Conservation (phyloP, 441 rosid species). For the Adansonia madagascariensis region DNA sequence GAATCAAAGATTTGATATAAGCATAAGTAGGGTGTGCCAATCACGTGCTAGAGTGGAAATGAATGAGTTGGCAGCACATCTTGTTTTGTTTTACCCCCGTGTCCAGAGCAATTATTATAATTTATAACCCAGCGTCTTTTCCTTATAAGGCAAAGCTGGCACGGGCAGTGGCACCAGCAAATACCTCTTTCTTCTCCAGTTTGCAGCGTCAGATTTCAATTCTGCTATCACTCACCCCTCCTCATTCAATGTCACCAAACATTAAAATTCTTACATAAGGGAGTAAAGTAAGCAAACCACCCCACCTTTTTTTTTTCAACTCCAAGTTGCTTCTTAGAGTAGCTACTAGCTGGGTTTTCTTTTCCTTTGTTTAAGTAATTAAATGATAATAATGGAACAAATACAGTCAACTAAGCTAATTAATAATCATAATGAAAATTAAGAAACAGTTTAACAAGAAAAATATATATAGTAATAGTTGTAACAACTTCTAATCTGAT, state of each 20-base stretch:
- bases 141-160: conserved; percentile 12
- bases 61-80: conserved; percentile 24
- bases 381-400: not conserved
- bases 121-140: conserved; percentile 11
- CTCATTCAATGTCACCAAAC: conserved; percentile 19
- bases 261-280: not conserved
- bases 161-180: conserved; percentile 5
- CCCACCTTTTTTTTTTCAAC: not conserved
- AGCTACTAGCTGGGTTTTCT: conserved; percentile 20
- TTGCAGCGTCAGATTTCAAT: not conserved
- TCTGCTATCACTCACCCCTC: not conserved
- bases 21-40: not conserved
- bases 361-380: not conserved
- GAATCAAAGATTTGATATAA: not conserved
- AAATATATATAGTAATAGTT: not conserved
- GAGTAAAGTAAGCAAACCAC: conserved; percentile 14
- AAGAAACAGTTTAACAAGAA: not conserved
- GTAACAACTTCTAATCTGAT: not conserved
- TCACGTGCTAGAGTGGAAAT: conserved; percentile 17
- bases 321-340: not conserved
- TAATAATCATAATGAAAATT: not conserved
- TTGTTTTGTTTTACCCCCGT: not conserved
- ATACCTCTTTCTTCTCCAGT: conserved; percentile 3
- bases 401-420: conserved; percentile 6
- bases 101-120: not conserved